phyloP scores from a whole-genome alignment of 2,329 filamentous ascomycete species.

The Hymenoscyphus infarciens region DNA sequence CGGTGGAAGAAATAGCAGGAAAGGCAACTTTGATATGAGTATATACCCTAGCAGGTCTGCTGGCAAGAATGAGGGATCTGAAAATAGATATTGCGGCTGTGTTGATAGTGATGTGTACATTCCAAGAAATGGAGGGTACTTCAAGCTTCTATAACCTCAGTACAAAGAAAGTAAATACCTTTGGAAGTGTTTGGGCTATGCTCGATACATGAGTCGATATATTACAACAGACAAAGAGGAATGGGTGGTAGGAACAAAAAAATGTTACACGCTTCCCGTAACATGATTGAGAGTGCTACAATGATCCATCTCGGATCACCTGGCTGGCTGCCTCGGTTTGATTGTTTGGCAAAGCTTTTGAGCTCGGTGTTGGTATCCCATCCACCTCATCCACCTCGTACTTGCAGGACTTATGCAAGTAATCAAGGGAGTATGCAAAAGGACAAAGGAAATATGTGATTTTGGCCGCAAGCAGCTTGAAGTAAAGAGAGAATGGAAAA shows the following conservation, averaged over 20 bases:
- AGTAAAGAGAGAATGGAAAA: not conserved
- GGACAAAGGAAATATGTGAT: conserved; percentile 7
- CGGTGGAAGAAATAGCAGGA: not conserved
- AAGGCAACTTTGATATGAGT: not conserved
- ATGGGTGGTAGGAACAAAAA: not conserved
- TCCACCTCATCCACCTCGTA: not conserved
- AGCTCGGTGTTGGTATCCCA: not conserved
- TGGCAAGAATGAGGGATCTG: not conserved
- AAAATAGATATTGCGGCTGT: conserved; percentile 4
- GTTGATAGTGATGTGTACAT: conserved; percentile 2
- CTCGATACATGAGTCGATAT: conserved; percentile 3
- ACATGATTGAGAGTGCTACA: conserved; percentile 13
- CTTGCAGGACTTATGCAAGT: not conserved
- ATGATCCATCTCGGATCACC: conserved; percentile 7
- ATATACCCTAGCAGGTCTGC: not conserved
- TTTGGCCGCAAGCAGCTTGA: conserved; percentile 4
- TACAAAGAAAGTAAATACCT: conserved; percentile 11
- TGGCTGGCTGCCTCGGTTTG: not conserved
- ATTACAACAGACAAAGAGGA: conserved; percentile 12
- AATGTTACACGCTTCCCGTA: conserved; percentile 3
- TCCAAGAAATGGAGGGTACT: not conserved
- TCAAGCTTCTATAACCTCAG: conserved; percentile 1
- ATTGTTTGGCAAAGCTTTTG: not conserved
- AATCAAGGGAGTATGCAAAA: not conserved
- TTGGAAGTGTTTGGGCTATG: conserved; percentile 9